phyloP scores from a whole-genome alignment of 2,329 filamentous ascomycete species.

The Orbilia javanica region DNA sequence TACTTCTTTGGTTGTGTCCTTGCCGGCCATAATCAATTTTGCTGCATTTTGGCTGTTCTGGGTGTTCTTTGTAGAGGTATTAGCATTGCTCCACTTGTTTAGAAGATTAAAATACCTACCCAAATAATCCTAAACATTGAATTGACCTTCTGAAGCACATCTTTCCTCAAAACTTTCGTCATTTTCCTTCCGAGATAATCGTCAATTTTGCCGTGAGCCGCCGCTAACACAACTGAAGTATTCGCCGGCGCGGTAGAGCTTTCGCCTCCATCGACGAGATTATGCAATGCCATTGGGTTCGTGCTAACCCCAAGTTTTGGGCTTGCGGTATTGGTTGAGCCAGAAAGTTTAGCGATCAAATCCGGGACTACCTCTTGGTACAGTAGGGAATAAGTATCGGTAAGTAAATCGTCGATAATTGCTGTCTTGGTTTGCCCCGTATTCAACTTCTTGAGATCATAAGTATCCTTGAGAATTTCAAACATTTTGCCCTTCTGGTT shows the following conservation, averaged over 20 bases:
- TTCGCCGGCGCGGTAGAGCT: constrained; percentile 40
- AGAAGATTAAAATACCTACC: constrained; percentile 14
- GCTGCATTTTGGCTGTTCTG: constrained; percentile 51
- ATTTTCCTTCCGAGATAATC: constrained; percentile 61
- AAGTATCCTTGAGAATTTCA: constrained; percentile 75
- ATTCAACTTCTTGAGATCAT: constrained; percentile 83
- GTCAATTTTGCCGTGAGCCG: constrained; percentile 60
- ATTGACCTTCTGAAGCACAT: constrained; percentile 60
- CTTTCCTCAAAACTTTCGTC: constrained; percentile 60
- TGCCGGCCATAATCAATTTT: constrained; percentile 52
- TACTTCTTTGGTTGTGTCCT: constrained; percentile 37
- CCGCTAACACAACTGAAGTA: constrained; percentile 50
- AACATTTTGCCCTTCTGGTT: constrained; percentile 66
- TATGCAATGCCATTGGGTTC: constrained; percentile 62
- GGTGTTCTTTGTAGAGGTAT: constrained; percentile 23
- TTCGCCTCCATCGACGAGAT: constrained; percentile 59
- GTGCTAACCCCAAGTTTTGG: constrained; percentile 63
- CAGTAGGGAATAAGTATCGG: constrained; percentile 85
- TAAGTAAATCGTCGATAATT: constrained; percentile 91
- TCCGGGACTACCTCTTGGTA: constrained; percentile 76
- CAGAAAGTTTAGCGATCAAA: constrained; percentile 67
- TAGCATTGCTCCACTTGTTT: background rate
- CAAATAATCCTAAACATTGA: constrained; percentile 56
- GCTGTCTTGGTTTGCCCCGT: constrained; percentile 86
- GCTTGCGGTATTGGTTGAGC: constrained; percentile 65